A percentile compares a stretch with the other conserved stretches of the same genome.
These are phyloP conservation scores for Debaryomyces psychrophilus DNA, from an alignment of 1,139 yeast genomes.

Conservation along the genomic window DNA sequence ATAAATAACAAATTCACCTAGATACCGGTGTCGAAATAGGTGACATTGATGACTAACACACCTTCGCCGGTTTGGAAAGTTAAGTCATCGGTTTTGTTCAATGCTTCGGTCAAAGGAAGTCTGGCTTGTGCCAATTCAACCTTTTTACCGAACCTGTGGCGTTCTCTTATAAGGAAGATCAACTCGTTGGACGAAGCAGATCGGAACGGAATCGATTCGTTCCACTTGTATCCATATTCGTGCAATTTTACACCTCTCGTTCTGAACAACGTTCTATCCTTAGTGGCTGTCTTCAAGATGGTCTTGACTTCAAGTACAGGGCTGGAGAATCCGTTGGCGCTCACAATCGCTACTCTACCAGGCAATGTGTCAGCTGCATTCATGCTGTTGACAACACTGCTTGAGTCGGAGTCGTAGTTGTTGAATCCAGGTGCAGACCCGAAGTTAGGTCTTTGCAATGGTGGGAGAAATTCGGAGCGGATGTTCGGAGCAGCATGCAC, in stretches of 20 bases:
- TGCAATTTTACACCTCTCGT: conserved; percentile 63
- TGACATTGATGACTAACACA: conserved; percentile 33
- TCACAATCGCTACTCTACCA: conserved; percentile 57
- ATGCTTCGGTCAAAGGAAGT: conserved; percentile 41
- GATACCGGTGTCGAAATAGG: conserved; percentile 20
- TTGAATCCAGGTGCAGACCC: conserved; percentile 14
- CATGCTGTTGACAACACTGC: conserved; percentile 43
- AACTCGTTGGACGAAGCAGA: conserved; percentile 63
- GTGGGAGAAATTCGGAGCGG: conserved; percentile 40
- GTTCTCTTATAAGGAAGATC: conserved; percentile 62
- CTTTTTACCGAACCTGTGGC: conserved; percentile 75
- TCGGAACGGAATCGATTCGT: conserved; percentile 69
- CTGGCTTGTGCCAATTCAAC: conserved; percentile 62
- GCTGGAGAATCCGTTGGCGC: conserved; percentile 38
- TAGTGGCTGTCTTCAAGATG: conserved; percentile 52
- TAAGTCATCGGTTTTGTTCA: conserved; percentile 36
- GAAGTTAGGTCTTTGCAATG: conserved; percentile 41
- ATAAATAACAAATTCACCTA: background rate
- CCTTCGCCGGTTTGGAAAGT: conserved; percentile 34
- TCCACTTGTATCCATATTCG: conserved; percentile 56
- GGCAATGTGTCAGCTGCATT: conserved; percentile 46
- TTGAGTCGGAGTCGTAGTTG: conserved; percentile 30
- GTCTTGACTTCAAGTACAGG: conserved; percentile 53
- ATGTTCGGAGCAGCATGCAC: conserved; percentile 39
- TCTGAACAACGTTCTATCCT: conserved; percentile 62